Percentiles rank a stretch among this genome's conserved stretches.
Conservation (phyloP, 805 yeast genomes). For the Ogataea minuta region DNA sequence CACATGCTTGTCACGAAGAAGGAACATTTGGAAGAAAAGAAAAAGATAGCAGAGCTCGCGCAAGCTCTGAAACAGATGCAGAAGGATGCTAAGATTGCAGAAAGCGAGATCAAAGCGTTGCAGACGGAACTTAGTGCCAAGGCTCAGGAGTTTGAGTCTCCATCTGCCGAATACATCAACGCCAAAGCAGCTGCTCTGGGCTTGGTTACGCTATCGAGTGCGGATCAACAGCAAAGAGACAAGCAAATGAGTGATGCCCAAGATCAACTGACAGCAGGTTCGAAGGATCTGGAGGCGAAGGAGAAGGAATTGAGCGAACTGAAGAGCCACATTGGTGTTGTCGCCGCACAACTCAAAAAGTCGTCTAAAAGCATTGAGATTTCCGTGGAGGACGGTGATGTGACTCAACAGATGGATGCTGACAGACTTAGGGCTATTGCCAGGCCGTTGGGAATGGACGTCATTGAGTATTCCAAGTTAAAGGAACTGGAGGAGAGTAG, state of each 20-base stretch:
- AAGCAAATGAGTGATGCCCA: not conserved
- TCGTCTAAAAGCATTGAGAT: not conserved
- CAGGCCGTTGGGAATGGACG: conserved; percentile 19
- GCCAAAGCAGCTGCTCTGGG: conserved; percentile 7
- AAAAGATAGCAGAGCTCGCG: conserved; percentile 1
- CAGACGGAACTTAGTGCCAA: conserved; percentile 14
- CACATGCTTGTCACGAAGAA: conserved; percentile 6
- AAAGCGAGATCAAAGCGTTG: conserved; percentile 13
- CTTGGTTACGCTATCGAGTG: conserved; percentile 13
- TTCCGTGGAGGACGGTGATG: conserved; percentile 17
- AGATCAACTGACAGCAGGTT: not conserved
- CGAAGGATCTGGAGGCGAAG: not conserved
- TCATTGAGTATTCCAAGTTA: conserved; percentile 16
- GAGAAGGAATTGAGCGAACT: not conserved
- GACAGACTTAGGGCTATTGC: conserved; percentile 17
- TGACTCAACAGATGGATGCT: conserved; percentile 4
- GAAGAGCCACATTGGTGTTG: not conserved
- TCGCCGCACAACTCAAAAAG: not conserved
- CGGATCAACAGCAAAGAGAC: conserved; percentile 1
- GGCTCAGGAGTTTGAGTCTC: too few species aligned
- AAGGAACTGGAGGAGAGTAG: conserved; percentile 9
- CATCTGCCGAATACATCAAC: conserved; percentile 1
- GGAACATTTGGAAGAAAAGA: not conserved
- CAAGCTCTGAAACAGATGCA: not conserved
- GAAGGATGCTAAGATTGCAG: not conserved